Evolutionary conservation across 169 alveolate species (phyloP).

Genomic region (Prorocentrum cordatum): DNA sequence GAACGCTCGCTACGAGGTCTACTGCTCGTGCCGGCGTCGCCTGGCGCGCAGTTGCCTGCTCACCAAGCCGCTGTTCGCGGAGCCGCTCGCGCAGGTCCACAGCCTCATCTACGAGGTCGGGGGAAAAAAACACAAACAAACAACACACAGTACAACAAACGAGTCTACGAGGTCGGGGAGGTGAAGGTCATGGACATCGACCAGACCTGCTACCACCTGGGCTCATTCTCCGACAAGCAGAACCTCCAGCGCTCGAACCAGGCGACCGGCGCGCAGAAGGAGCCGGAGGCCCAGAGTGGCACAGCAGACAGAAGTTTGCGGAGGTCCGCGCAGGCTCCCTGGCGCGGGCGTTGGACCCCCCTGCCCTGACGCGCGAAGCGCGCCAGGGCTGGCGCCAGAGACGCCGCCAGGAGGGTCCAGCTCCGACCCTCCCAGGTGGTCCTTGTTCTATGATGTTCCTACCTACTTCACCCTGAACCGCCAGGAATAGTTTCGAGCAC

Average conservation of each 20-base stretch:
- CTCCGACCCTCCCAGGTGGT: too few relatives aligned
- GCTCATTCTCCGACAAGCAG: slow-evolving; percentile 7
- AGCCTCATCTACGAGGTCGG: not conserved
- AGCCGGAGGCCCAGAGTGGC: too few relatives aligned
- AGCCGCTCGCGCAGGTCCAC: not conserved
- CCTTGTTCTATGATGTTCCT: too few relatives aligned
- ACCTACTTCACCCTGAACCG: too few relatives aligned
- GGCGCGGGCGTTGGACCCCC: too few relatives aligned
- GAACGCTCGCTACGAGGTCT: slow-evolving; percentile 22
- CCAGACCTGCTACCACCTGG: slow-evolving; percentile 4
- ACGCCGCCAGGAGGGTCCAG: too few relatives aligned
- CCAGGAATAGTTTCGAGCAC: too few relatives aligned
- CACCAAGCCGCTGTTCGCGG: slow-evolving; percentile 18
- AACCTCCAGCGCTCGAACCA: not conserved
- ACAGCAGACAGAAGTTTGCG: too few relatives aligned
- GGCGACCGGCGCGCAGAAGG: not conserved
- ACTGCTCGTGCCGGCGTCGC: not conserved
- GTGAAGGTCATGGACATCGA: slow-evolving; percentile 23
- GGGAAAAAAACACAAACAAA: not conserved
- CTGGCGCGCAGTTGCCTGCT: not conserved
- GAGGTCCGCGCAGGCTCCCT: too few relatives aligned
- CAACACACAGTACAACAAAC: not conserved
- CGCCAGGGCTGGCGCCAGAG: too few relatives aligned
- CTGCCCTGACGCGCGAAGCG: too few relatives aligned
- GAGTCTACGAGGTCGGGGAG: slow-evolving; percentile 30